Evolutionary conservation across 2,329 filamentous ascomycete species (phyloP), one percentile per base, ranked within the genome.

Genomic region (Lachnellula cervina): DNA sequence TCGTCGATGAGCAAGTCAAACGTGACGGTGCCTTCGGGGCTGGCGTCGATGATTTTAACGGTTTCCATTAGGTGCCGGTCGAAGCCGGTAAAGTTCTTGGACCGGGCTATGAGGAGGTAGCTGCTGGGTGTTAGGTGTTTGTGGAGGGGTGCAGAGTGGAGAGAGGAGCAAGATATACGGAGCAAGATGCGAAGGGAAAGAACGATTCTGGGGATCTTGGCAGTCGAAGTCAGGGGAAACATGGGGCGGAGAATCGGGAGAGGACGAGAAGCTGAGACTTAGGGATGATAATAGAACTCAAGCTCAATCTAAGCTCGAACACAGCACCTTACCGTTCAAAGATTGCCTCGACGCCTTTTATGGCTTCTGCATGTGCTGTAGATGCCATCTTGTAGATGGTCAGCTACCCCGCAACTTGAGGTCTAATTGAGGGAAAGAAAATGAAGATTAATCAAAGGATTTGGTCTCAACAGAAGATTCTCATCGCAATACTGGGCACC

Each of bases 1-100:
- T 64, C 62, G 9, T 74, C 71, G 16, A 80, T 74, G 3, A 62
- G 68, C 57, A 81, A 71, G 21, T 70, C 71, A 63, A 75, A 80
- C 4, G 72, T 71, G 2, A 69, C 70, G 0, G 69, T 71, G 9
- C 73, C 68, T 14, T 62, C 59, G 0, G 64, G 11, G 2, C 66
- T 66, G 13, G 69, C 70, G 46, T 70, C 64, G 0, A 72, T 28
- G 9, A 73, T 56, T 19, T 58, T 65, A 11, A 66, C 46, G 5
- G 49, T 60, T 4, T 56, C 32, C 64, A 68, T 68, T 16, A 67
- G 21, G 28, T 65, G 54, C 14, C 43, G 51, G 58, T 68, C 66
- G 57, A 63, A 68, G 25, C 59, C 58, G 11, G 49, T 55, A 48
- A 57, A 63, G 5, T 55, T 48, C 19, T 50, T 40, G 13, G 51